Evolutionary conservation across 495 filamentous ascomycete species (phyloP).

Genomic region (Beverwykella pulmonaria): DNA sequence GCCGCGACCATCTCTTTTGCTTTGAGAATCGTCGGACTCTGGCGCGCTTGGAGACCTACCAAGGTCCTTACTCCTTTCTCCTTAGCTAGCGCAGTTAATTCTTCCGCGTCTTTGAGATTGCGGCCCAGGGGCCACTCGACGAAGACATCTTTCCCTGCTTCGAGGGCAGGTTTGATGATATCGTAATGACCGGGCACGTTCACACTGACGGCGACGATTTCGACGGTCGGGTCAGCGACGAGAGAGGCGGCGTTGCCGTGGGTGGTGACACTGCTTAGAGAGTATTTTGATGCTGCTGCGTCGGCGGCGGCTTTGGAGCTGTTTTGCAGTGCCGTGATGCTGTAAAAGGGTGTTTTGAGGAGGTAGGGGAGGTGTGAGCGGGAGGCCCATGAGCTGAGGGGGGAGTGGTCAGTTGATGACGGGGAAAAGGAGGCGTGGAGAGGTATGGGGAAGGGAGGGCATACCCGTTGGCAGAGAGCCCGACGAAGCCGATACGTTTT

Average conservation of each 20-base stretch:
- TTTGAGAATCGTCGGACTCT: constrained; percentile 50
- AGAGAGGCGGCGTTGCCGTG: constrained; percentile 56
- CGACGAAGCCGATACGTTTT: not conserved
- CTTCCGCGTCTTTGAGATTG: constrained; percentile 45
- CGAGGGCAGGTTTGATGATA: constrained; percentile 52
- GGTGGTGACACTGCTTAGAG: constrained; percentile 46
- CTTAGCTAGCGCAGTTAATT: constrained; percentile 49
- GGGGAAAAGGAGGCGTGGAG: not conserved
- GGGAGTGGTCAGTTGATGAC: not conserved
- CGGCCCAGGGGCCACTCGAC: constrained; percentile 60
- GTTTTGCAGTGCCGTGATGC: constrained; percentile 63
- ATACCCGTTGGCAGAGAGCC: not conserved
- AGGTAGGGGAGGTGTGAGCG: constrained; percentile 61
- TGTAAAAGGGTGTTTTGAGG: constrained; percentile 43
- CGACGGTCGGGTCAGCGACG: constrained; percentile 58
- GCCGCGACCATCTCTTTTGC: constrained; percentile 46
- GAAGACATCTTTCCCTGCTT: constrained; percentile 60
- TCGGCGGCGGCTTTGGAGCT: constrained; percentile 55
- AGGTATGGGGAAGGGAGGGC: too few relatives aligned
- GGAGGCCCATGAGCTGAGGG: constrained; percentile 53
- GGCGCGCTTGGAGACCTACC: constrained; percentile 57
- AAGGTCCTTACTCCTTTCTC: constrained; percentile 49
- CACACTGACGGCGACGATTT: constrained; percentile 60
- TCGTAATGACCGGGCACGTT: constrained; percentile 58
- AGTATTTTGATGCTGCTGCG: constrained; percentile 52